Evolutionary conservation across 441 rosid genomes (phyloP), one percentile per base, ranked within the genome.

Genomic region (Eruca vesicaria): DNA sequence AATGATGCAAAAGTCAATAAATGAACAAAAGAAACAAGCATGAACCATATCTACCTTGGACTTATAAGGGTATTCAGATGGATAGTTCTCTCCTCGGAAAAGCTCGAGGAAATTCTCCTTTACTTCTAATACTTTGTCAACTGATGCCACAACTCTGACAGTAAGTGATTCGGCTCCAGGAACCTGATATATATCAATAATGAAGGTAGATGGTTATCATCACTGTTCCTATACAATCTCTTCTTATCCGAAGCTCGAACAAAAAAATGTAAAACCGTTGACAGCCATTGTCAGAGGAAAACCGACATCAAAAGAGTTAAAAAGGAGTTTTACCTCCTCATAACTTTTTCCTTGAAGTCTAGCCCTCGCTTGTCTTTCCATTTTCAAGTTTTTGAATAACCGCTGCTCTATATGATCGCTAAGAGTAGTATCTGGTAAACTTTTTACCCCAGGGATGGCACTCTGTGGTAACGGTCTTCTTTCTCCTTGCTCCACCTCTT

Each of bases 381-480:
- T 84, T 71, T 75, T 90, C 82, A 96, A 79, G 57, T 68, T 90
- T 84, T 31, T 86, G 82, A 84, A 87, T 48, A 96, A 66, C 18
- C 98, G 83, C 79, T 89, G 86, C 82, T 96, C 99, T 81, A 96
- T 84, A 67, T 93, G 97, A 75, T 93, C 97, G 75, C 99, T 96
- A 18, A 93, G 96, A 71, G 84, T 74, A 62, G 97, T 96, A 63
- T 84, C 86, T 28, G 97, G 99, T 74, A 96, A 79, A 85, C 86
- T 90, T 78, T 87, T 91, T 66, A 94, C 99, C 68, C 99, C 99
- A 36, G 88, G 91, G 68, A 93, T 93, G 43, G 89, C 96, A 89
- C 88, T 91, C 68, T 85, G 91, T 26, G 97, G 87, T 81, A 93
- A 82, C 56, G 99, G 97, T 81, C 74, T 87, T 52, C 97, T 90